These are phyloP conservation scores for Blastomyces gilchristii DNA, from an alignment of 2,329 filamentous ascomycete genomes.

Conservation along the genomic window DNA sequence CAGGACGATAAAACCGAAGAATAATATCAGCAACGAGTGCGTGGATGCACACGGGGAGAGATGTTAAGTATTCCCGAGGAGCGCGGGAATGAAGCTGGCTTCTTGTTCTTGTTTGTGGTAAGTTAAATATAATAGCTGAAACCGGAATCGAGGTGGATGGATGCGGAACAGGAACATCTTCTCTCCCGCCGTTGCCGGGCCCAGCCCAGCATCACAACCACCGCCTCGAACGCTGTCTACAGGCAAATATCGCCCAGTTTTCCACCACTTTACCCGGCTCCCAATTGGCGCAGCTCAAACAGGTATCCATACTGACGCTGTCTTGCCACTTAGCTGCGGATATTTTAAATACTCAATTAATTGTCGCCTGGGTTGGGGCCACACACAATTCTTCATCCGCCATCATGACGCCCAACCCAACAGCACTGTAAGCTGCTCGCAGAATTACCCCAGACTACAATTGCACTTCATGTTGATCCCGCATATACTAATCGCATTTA, in stretches of 20 bases:
- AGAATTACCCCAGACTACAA: not conserved
- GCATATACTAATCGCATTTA: not conserved
- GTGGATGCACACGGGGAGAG: not conserved
- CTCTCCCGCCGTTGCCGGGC: not conserved
- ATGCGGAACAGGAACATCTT: slow-evolving; percentile 5
- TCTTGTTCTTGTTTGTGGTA: not conserved
- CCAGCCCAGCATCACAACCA: not conserved
- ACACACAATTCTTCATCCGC: not conserved
- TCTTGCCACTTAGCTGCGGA: not conserved
- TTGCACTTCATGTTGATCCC: too few relatives aligned
- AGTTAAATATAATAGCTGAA: not conserved
- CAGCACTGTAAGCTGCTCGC: slow-evolving; percentile 28
- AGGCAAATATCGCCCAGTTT: not conserved
- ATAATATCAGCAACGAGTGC: not conserved
- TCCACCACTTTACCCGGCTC: not conserved
- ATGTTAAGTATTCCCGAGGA: not conserved
- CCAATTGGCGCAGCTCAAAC: not conserved
- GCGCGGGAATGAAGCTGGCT: not conserved
- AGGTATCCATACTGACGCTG: not conserved
- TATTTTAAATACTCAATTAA: not conserved
- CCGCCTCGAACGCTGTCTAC: not conserved
- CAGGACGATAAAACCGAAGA: not conserved
- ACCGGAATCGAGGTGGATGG: not conserved
- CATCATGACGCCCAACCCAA: slow-evolving; percentile 18
- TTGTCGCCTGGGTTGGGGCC: not conserved